phyloP scores from a whole-genome alignment of 1,139 yeast species.

The Candida smagusa region DNA sequence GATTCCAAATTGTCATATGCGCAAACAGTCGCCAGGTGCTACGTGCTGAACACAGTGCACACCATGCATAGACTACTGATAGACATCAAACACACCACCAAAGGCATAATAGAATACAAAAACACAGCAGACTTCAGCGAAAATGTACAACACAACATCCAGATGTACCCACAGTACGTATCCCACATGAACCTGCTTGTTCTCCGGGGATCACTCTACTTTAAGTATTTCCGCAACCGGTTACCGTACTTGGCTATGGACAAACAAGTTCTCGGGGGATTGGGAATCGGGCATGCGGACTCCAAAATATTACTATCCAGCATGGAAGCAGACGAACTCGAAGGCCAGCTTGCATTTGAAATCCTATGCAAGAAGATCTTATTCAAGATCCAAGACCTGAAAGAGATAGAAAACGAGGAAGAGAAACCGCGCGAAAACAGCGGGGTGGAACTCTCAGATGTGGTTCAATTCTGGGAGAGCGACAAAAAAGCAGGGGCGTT shows the following conservation, averaged over 20 bases:
- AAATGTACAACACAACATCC: neutral
- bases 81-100: constrained; percentile 10
- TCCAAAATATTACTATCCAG: constrained; percentile 9
- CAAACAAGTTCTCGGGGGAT: constrained; percentile 3
- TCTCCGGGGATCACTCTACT: constrained; percentile 4
- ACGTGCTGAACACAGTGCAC: constrained; percentile 12
- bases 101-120: constrained; percentile 7
- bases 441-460: too few species aligned
- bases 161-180: neutral
- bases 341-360: constrained; percentile 14
- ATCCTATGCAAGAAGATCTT: constrained; percentile 14
- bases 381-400: constrained; percentile 12
- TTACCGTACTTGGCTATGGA: constrained; percentile 13
- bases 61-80: constrained; percentile 12
- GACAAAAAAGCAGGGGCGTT: neutral
- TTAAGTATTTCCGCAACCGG: constrained; percentile 4
- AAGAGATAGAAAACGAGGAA: neutral
- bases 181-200: constrained; percentile 5
- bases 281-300: constrained; percentile 2
- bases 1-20: constrained; percentile 11
- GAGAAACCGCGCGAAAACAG: too few species aligned
- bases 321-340: constrained; percentile 14
- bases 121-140: neutral
- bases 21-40: constrained; percentile 14
- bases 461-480: constrained; percentile 8